Percentiles rank a stretch among this genome's conserved stretches.
phyloP scores from a whole-genome alignment of 1,139 yeast species.

The Suhomyces atakaporum region DNA sequence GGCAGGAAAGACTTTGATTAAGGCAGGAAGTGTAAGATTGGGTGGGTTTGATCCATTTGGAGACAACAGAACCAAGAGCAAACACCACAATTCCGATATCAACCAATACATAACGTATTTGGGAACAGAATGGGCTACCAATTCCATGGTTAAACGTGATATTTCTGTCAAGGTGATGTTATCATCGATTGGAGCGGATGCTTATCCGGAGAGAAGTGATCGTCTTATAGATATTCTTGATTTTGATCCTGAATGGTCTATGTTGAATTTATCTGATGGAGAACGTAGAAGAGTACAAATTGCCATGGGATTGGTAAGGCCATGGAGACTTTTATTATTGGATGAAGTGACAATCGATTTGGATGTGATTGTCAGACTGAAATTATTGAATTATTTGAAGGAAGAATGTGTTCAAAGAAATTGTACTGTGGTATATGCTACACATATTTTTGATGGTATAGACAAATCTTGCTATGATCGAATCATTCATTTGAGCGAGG shows the following conservation, averaged over 20 bases:
- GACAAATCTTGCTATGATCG: conserved; percentile 82
- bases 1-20: conserved; percentile 89
- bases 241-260: conserved; percentile 85
- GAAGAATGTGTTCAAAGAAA: conserved; percentile 66
- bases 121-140: conserved; percentile 98
- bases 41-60: conserved; percentile 89
- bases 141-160: conserved; percentile 86
- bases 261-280: conserved; percentile 92
- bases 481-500: conserved; percentile 76
- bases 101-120: conserved; percentile 64
- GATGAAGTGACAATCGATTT: conserved; percentile 97
- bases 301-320: conserved; percentile 88
- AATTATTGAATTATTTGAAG: conserved; percentile 67
- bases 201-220: conserved; percentile 73
- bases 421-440: conserved; percentile 84
- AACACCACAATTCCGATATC: conserved; percentile 45
- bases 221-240: conserved; percentile 73
- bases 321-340: conserved; percentile 79
- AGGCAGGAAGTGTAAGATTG: conserved; percentile 64
- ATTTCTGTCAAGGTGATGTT: conserved; percentile 80
- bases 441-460: conserved; percentile 94
- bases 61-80: conserved; percentile 49
- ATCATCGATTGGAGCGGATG: conserved; percentile 81
- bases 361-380: conserved; percentile 85
- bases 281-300: conserved; percentile 92